Conservation (phyloP, 2,329 filamentous ascomycete species). For the Mariannaea elegans region DNA sequence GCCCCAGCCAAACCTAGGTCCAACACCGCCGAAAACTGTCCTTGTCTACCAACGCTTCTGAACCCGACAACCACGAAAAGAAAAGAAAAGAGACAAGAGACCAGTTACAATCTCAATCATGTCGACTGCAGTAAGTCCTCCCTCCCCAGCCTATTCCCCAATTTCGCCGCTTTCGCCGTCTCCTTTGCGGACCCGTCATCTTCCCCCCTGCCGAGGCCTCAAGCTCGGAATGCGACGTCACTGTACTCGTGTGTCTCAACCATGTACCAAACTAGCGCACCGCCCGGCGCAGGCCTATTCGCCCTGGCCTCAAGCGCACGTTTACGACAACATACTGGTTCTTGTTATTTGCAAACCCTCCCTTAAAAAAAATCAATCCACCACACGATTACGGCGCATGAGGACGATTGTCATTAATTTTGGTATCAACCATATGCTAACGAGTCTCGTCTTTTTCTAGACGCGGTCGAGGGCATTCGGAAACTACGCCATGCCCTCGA, state of each 20-base stretch:
- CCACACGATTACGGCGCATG: slow-evolving; percentile 28
- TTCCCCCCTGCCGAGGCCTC: slow-evolving; percentile 26
- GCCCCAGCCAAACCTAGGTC: slow-evolving; percentile 19
- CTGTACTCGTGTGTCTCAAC: slow-evolving; percentile 49
- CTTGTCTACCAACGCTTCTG: slow-evolving; percentile 14
- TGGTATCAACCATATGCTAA: not conserved
- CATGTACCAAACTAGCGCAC: slow-evolving; percentile 46
- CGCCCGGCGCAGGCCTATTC: slow-evolving; percentile 37
- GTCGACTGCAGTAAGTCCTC: slow-evolving; percentile 25
- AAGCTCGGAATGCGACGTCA: slow-evolving; percentile 44
- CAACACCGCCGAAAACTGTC: slow-evolving; percentile 28
- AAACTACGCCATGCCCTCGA: slow-evolving; percentile 49
- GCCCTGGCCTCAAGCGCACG: slow-evolving; percentile 38
- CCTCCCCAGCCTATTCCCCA: slow-evolving; percentile 6
- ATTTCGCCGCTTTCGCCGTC: not conserved
- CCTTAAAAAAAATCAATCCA: slow-evolving; percentile 23
- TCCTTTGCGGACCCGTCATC: not conserved
- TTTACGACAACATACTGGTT: slow-evolving; percentile 24
- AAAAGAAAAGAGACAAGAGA: slow-evolving; percentile 7
- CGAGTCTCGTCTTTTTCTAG: slow-evolving; percentile 35
- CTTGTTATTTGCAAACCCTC: slow-evolving; percentile 27
- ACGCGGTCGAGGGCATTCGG: slow-evolving; percentile 50
- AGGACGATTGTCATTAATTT: slow-evolving; percentile 18
- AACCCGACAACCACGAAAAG: slow-evolving; percentile 1
- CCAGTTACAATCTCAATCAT: slow-evolving; percentile 16